Evolutionary conservation across 129 eudicot species (phyloP).

Genomic region (Gnaphalium uliginosum): DNA sequence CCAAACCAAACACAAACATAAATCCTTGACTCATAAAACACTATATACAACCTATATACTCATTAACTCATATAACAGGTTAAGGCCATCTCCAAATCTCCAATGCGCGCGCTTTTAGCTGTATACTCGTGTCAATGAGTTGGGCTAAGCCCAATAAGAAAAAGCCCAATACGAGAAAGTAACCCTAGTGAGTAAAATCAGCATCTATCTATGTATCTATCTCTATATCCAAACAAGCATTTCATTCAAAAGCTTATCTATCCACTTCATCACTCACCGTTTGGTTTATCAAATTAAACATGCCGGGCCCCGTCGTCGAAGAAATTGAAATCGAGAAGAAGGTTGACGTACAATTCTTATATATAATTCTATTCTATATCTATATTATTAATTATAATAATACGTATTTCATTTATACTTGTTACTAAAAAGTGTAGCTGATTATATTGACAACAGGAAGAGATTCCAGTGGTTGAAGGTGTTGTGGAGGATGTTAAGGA

Average conservation of each 20-base stretch:
- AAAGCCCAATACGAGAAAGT: constrained; percentile 15
- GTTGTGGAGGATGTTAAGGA: constrained; percentile 89
- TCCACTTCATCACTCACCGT: constrained; percentile 18
- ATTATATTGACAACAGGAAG: constrained; percentile 38
- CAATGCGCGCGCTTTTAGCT: too few species aligned
- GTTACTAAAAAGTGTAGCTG: background rate
- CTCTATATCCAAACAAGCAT: background rate
- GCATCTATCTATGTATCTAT: background rate
- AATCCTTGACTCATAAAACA: too few species aligned
- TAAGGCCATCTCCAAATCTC: too few species aligned
- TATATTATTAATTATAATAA: background rate
- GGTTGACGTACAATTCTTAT: constrained; percentile 32
- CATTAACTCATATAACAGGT: too few species aligned
- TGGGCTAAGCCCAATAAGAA: constrained; percentile 6
- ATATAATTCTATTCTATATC: too few species aligned
- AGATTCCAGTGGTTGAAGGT: constrained; percentile 65
- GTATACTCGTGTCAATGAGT: background rate
- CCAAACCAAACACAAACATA: too few species aligned
- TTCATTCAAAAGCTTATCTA: constrained; percentile 12
- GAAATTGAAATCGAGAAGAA: constrained; percentile 49
- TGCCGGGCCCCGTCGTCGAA: constrained; percentile 82
- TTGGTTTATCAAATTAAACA: constrained; percentile 18
- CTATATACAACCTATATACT: background rate
- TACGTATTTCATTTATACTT: background rate
- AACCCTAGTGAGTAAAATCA: constrained; percentile 46